Conservation (phyloP, 2,329 filamentous ascomycete species). For the Sordariomycetes sp. region DNA sequence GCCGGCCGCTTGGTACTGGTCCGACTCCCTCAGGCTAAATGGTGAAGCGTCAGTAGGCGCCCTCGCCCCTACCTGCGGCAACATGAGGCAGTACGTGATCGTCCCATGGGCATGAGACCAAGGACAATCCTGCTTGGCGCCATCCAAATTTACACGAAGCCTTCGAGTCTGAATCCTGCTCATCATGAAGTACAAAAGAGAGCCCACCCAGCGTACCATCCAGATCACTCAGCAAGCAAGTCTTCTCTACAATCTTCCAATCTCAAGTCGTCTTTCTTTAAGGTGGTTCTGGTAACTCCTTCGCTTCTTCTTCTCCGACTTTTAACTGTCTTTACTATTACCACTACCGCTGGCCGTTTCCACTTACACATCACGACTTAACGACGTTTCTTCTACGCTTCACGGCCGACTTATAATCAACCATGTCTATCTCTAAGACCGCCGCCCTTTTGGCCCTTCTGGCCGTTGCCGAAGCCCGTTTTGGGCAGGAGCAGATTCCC, state of each 20-base stretch:
- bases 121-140: too few relatives aligned
- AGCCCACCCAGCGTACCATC: background rate
- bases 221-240: too few relatives aligned
- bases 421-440: slow-evolving; percentile 32
- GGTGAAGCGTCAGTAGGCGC: too few relatives aligned
- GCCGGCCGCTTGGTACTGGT: too few relatives aligned
- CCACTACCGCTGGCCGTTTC: slow-evolving; percentile 5
- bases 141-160: too few relatives aligned
- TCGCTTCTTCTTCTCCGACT: slow-evolving; percentile 7
- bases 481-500: slow-evolving; percentile 54
- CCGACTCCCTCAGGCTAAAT: background rate
- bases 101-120: background rate
- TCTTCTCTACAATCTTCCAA: slow-evolving; percentile 5
- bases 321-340: slow-evolving; percentile 4
- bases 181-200: too few relatives aligned
- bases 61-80: slow-evolving; percentile 3
- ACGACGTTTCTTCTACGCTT: slow-evolving; percentile 5
- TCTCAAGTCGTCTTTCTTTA: slow-evolving; percentile 14
- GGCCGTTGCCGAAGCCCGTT: slow-evolving; percentile 42
- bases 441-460: slow-evolving; percentile 29
- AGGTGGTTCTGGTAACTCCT: slow-evolving; percentile 27
- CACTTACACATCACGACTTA: slow-evolving; percentile 1
- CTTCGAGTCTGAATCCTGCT: too few relatives aligned
- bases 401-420: slow-evolving; percentile 8
- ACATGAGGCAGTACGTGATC: slow-evolving; percentile 1